Base-by-base conservation (phyloP, 495 filamentous ascomycete genomes). In the Friedmanniomyces endolithicus region DNA sequence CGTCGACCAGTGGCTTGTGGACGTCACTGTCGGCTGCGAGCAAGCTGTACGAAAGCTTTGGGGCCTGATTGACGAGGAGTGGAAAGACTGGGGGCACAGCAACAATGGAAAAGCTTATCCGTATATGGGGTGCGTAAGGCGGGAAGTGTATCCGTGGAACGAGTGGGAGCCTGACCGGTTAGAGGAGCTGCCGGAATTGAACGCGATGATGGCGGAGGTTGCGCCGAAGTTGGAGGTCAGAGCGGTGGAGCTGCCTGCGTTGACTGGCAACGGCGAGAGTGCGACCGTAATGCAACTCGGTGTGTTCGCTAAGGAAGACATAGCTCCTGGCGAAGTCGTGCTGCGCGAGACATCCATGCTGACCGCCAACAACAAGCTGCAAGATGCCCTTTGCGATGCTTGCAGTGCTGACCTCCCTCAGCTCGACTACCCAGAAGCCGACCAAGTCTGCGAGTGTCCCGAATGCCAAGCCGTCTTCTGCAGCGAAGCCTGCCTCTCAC, bases 71-170 rank as follows among this genome's bases (percentile, higher is more conserved):
- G 6, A 47, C 23, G 23, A 20, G 2, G 12, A 19, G 4, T 22
- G 11, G 11, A 16, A 47, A 6, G 7, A 22, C 3, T 14, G 4
- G 12, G 22, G 44, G 4, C 14, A 41, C 14, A 6, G 19, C 3
- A 41, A 22, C 39, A 16, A 57, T 62, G 37, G 29, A 4, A 33
- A 27, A 12, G 65, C 65, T 41, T 65, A 67, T 27, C 82, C 83
- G 7, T 84, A 90, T 27, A 78, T 81, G 58, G 88, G 89, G 1
- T 73, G 78, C 53, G 89, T 88, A 37, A 82, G 89, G 23, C 75
- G 92, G 17, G 86, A 97, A 63, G 73, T 95, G 16, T 98, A 98
- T 67, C 86, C 89, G 14, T 98, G 92, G 92, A 97, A 97, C 65
- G 63, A 72, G 20, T 75, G 92, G 62, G 94, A 98, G 63, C 89